Evolutionary conservation across 352 stramenopile genomes (phyloP), one percentile per base, ranked within the genome.

Genomic region (Pilasporangium apinafurcum): DNA sequence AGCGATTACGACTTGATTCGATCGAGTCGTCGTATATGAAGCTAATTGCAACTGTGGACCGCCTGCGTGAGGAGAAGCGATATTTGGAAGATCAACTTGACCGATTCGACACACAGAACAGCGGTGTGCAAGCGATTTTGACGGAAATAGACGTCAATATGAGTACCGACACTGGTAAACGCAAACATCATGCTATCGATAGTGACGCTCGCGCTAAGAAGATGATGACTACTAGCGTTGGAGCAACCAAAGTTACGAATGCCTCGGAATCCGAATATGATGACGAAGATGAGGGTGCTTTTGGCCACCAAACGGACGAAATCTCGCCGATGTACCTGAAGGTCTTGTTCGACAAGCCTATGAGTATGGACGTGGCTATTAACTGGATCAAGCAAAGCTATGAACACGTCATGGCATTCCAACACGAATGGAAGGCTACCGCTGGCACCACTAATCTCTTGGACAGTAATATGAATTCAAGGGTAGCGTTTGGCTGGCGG

Each of bases 331-430:
- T 87, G 25, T 71, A 84, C 31, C 71, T 83, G 47, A 55, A 60
- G 3, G 55, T 85, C 42, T 56, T 87, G 12, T 67, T 73, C 20
- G 42, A 37, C 0, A 49, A 53, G 7, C 69, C 69, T 2, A 55
- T 87, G 47, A 4, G 59, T 5, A 36, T 62, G 2, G 47, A 56
- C 0, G 61, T 71, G 20, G 71, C 69, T 27, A 67, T 70, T 34
- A 52, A 46, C 8, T 71, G 69, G 16, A 67, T 87, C 12, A 59
- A 68, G 33, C 56, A 64, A 30, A 83, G 65, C 43, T 85, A 72
- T 43, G 53, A 72, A 16, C 60, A 76, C 30, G 85, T 87, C 62
- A 81, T 82, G 64, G 53, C 61, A 8, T 74, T 78, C 39, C 62
- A 68, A 9, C 51, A 42, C 40, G 44, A 77, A 35, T 49, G 0